phyloP scores from a whole-genome alignment of 2,329 filamentous ascomycete genomes.

The Diaporthe australafricana region DNA sequence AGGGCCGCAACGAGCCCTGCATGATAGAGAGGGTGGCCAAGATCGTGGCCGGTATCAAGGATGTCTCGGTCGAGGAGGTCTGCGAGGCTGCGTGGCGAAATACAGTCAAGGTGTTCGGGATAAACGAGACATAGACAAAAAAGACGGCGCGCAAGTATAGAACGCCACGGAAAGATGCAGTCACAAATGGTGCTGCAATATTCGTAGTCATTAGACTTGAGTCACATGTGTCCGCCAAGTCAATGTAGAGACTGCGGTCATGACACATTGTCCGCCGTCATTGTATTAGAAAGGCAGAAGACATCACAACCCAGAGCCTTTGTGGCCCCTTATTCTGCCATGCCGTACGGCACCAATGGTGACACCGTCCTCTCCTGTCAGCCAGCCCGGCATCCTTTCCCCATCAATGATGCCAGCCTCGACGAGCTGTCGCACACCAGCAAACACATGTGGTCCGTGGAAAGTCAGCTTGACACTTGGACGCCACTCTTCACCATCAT shows the following conservation, averaged over 20 bases:
- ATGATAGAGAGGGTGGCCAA: constrained; percentile 88
- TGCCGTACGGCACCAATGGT: constrained; percentile 77
- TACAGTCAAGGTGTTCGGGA: constrained; percentile 81
- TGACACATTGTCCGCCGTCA: constrained; percentile 24
- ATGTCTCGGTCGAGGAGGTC: constrained; percentile 81
- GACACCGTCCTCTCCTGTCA: constrained; percentile 88
- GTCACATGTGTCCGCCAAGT: background rate
- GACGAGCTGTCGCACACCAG: constrained; percentile 81
- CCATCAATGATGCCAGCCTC: constrained; percentile 82
- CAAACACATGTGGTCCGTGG: constrained; percentile 82
- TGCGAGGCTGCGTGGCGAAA: constrained; percentile 89
- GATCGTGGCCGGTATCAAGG: constrained; percentile 89
- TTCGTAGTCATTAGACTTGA: background rate
- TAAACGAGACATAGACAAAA: constrained; percentile 59
- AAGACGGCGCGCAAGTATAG: constrained; percentile 44
- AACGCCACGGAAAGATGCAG: background rate
- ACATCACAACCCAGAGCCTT: constrained; percentile 63
- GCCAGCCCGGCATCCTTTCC: constrained; percentile 85
- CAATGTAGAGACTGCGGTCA: constrained; percentile 31
- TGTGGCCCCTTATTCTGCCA: constrained; percentile 72
- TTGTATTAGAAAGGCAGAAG: background rate
- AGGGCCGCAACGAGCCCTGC: constrained; percentile 93
- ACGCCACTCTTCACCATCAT: constrained; percentile 57
- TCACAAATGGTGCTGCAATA: background rate
- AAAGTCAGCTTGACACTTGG: constrained; percentile 76